Evolutionary conservation across 805 yeast species (phyloP).

Genomic region (Komagataella ulmi): DNA sequence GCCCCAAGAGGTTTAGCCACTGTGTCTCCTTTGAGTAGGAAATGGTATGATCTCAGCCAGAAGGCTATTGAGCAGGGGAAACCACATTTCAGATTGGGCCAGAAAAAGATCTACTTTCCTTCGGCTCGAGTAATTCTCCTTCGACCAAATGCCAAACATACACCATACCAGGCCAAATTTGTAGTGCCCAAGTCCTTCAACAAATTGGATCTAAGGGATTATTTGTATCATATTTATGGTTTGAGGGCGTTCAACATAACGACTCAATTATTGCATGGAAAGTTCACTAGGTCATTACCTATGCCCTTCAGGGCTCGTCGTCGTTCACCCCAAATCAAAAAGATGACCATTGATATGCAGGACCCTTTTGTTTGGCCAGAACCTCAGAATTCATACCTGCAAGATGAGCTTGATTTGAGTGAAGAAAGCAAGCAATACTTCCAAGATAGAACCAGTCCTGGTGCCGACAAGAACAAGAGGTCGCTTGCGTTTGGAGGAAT

Average conservation of each 20-base stretch:
- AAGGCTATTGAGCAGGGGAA: slow-evolving; percentile 45
- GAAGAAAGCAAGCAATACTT: slow-evolving; percentile 38
- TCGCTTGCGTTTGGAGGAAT: slow-evolving; percentile 66
- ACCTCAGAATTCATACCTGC: slow-evolving; percentile 23
- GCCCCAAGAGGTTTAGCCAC: background rate
- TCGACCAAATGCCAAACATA: slow-evolving; percentile 90
- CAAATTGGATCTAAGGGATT: slow-evolving; percentile 89
- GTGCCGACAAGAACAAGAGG: slow-evolving; percentile 61
- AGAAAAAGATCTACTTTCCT: slow-evolving; percentile 68
- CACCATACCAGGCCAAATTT: slow-evolving; percentile 95
- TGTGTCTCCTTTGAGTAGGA: background rate
- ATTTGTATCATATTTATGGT: slow-evolving; percentile 81
- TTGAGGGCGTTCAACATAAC: slow-evolving; percentile 82
- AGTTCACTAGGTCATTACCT: slow-evolving; percentile 41
- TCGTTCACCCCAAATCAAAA: slow-evolving; percentile 73
- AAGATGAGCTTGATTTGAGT: slow-evolving; percentile 17
- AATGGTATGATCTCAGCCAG: slow-evolving; percentile 18
- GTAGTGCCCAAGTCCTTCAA: slow-evolving; percentile 89
- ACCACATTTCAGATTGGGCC: slow-evolving; percentile 80
- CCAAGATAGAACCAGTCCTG: slow-evolving; percentile 34
- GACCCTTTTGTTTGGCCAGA: slow-evolving; percentile 96
- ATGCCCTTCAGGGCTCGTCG: slow-evolving; percentile 50
- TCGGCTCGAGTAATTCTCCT: slow-evolving; percentile 68
- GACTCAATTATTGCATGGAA: slow-evolving; percentile 69
- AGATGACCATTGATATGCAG: slow-evolving; percentile 93